Evolutionary conservation across 2,329 filamentous ascomycete species (phyloP).

Genomic region (Corniculantispora saksenae): DNA sequence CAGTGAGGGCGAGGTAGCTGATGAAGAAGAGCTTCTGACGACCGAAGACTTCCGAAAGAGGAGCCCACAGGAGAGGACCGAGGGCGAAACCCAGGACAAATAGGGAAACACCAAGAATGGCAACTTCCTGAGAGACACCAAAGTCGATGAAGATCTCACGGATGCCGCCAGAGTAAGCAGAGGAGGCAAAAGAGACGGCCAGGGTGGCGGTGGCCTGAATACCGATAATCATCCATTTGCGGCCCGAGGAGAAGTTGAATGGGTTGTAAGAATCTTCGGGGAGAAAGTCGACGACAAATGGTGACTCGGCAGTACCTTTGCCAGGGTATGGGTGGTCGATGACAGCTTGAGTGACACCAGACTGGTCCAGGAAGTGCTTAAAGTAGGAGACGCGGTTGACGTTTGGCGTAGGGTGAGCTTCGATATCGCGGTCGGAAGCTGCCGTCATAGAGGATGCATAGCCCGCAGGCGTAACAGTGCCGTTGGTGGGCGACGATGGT

Average conservation of each 20-base stretch:
- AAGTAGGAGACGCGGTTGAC: conserved; percentile 45
- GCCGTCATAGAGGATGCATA: conserved; percentile 32
- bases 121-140: conserved; percentile 49
- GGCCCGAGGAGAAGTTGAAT: conserved; percentile 53
- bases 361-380: conserved; percentile 57
- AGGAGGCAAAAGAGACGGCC: conserved; percentile 69
- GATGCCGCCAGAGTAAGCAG: conserved; percentile 64
- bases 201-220: conserved; percentile 67
- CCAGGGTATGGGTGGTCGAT: conserved; percentile 58
- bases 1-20: conserved; percentile 58
- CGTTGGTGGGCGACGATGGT: background rate
- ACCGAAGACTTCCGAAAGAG: conserved; percentile 64
- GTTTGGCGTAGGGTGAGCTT: conserved; percentile 39
- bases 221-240: conserved; percentile 68
- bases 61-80: conserved; percentile 66
- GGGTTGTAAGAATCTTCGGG: conserved; percentile 68
- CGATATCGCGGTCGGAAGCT: conserved; percentile 41
- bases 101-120: conserved; percentile 63
- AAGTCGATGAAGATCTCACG: conserved; percentile 57
- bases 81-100: conserved; percentile 65
- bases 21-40: conserved; percentile 60
- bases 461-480: conserved; percentile 7
- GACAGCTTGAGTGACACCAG: conserved; percentile 58
- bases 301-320: conserved; percentile 65
- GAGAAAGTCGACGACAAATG: conserved; percentile 69